phyloP scores from a whole-genome alignment of 768 basidiomycete species.

The Trametes cingulata region DNA sequence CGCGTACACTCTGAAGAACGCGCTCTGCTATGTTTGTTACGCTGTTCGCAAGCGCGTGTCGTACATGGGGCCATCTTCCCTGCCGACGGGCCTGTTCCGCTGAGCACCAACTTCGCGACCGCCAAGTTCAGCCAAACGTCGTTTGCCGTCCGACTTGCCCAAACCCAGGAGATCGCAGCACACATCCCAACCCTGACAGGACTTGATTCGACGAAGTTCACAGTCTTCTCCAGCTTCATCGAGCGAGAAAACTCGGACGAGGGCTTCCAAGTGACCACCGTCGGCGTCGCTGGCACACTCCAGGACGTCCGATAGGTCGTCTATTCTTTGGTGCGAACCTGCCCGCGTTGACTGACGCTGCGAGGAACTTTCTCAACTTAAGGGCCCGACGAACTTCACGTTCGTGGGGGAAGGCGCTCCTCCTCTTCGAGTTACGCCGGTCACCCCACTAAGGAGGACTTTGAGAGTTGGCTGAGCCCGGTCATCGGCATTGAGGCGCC shows the following conservation, averaged over 20 bases:
- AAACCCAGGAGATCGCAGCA: slow-evolving; percentile 42
- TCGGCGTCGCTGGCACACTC: slow-evolving; percentile 45
- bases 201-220: slow-evolving; percentile 45
- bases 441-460: slow-evolving; percentile 41
- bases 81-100: slow-evolving; percentile 50
- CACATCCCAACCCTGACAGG: slow-evolving; percentile 48
- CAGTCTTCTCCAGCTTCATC: slow-evolving; percentile 63
- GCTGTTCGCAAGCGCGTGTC: not conserved
- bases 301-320: slow-evolving; percentile 52
- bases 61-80: slow-evolving; percentile 43
- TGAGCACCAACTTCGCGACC: slow-evolving; percentile 44
- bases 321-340: slow-evolving; percentile 45
- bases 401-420: slow-evolving; percentile 46
- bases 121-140: slow-evolving; percentile 46
- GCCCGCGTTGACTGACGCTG: slow-evolving; percentile 44
- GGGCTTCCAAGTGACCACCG: slow-evolving; percentile 45
- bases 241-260: slow-evolving; percentile 36
- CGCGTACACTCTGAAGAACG: too few species aligned
- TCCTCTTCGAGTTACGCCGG: slow-evolving; percentile 47
- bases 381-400: slow-evolving; percentile 45
- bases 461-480: slow-evolving; percentile 44
- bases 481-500: slow-evolving; percentile 26
- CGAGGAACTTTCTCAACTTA: slow-evolving; percentile 44
- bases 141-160: slow-evolving; percentile 48
- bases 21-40: not conserved